Evolutionary conservation across 2,329 filamentous ascomycete genomes (phyloP), one percentile per base, ranked within the genome.

Genomic region (Alternaria sp.): DNA sequence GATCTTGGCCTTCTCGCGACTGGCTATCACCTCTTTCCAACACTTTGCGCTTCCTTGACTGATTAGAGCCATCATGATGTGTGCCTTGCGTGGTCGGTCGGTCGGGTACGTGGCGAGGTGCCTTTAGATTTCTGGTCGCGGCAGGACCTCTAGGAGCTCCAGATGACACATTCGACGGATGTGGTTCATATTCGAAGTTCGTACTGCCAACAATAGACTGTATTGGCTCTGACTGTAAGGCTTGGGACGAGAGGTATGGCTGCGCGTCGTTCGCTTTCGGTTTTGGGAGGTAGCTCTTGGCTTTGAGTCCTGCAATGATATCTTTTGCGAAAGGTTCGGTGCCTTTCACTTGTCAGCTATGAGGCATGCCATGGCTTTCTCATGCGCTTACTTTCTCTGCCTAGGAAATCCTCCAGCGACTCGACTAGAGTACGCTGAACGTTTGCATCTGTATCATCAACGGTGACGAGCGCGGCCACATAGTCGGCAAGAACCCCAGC

Each of bases 401-500:
- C 87, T 18, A 94, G 79, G 74, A 94, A 94, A 73, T 94, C 91
- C 3, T 87, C 85, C 41, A 94, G 88, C 75, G 93, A 89, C 54
- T 87, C 83, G 72, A 91, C 84, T 77, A 90, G 93, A 52, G 90
- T 86, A 68, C 85, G 81, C 71, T 88, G 86, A 54, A 93, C 88
- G 20, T 86, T 83, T n/a, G 84, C 83, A 41, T 85, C 81, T 51
- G 87, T 83, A 62, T 89, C 89, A 65, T 70, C 62, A 62, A 91
- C 88, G 55, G 87, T 86, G 46, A 94, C 81, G 20, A 95, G 85
- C 7, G 91, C 91, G 62, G 94, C 84, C n/a, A 94, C 89, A 75
- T 94, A 95, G 70, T 95, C 92, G 47, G 91, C 91, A 3, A 95
- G 87, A 5, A 94, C 91, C 71, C 93, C 91, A 32, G 89, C 87